Evolutionary conservation across 1,284 basidiomycete genomes (phyloP).

Genomic region (Sphagnurus paluster): DNA sequence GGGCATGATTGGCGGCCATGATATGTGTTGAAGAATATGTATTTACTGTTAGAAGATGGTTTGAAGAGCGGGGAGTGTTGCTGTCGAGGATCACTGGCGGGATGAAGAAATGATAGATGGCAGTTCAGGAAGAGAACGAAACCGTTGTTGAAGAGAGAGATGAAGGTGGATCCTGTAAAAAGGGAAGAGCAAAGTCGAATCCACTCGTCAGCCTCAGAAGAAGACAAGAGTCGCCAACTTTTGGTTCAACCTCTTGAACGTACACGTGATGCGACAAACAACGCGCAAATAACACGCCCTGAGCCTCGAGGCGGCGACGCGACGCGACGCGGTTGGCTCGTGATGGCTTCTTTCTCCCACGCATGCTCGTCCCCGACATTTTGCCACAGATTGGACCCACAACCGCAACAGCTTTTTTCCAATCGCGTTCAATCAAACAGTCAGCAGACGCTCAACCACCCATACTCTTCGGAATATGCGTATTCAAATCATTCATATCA

Average conservation of each 20-base stretch:
- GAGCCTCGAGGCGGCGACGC: constrained; percentile 21
- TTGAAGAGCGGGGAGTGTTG: constrained; percentile 12
- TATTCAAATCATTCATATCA: background rate
- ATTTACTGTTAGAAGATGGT: constrained; percentile 24
- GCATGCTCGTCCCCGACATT: too few species aligned
- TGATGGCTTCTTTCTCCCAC: constrained; percentile 13
- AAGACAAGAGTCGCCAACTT: constrained; percentile 24
- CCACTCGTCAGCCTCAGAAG: constrained; percentile 41
- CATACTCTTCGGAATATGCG: too few species aligned
- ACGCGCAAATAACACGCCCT: constrained; percentile 35
- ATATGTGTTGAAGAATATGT: constrained; percentile 29
- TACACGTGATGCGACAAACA: constrained; percentile 38
- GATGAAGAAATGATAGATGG: constrained; percentile 14
- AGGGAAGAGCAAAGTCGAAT: constrained; percentile 23
- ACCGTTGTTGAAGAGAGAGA: constrained; percentile 11
- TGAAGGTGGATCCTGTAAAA: constrained; percentile 18
- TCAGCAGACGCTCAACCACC: too few species aligned
- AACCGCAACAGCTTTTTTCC: constrained; percentile 1
- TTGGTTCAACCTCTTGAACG: constrained; percentile 28
- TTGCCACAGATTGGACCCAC: background rate
- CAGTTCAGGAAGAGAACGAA: constrained; percentile 11
- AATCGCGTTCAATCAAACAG: constrained; percentile 2
- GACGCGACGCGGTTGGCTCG: constrained; percentile 22
- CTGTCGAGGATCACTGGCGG: constrained; percentile 9
- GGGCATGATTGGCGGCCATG: constrained; percentile 59